Percentiles rank a stretch among this genome's conserved stretches.
Conservation (phyloP, 202 grass and related monocot genomes). For the Elaeis oleifera region DNA sequence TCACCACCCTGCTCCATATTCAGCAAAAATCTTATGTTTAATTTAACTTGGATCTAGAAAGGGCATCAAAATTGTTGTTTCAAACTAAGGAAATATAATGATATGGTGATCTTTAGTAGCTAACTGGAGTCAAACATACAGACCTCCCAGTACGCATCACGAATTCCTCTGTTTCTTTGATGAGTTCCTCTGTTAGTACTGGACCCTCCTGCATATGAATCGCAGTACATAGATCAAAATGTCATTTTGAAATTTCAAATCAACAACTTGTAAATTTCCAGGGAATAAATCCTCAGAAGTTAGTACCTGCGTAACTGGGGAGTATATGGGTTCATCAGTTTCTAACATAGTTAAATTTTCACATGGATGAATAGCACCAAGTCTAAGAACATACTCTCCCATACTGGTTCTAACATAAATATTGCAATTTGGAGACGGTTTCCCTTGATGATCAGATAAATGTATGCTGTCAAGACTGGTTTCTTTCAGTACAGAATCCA, state of each 20-base stretch:
- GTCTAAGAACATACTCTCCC: conserved; percentile 65
- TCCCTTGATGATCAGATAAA: conserved; percentile 16
- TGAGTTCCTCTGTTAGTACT: conserved; percentile 93
- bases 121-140: not conserved
- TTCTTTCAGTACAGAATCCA: conserved; percentile 51
- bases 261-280: no score
- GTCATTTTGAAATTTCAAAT: no score
- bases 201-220: conserved; percentile 69
- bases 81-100: not conserved
- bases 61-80: no score
- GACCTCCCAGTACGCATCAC: conserved; percentile 92
- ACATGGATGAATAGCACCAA: conserved; percentile 55
- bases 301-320: conserved; percentile 77
- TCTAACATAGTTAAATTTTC: conserved; percentile 77
- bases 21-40: no score
- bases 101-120: not conserved
- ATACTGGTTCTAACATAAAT: conserved; percentile 50
- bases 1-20: no score
- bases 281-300: not conserved
- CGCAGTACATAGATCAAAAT: no score
- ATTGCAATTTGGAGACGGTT: conserved; percentile 22
- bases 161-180: conserved; percentile 97
- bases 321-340: conserved; percentile 80
- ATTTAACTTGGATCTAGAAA: no score
- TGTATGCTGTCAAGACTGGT: conserved; percentile 20